A percentile compares a stretch with the other conserved stretches of the same genome.
Conservation (phyloP, 1,284 basidiomycete species). For the Lentinula novae-zelandiae region DNA sequence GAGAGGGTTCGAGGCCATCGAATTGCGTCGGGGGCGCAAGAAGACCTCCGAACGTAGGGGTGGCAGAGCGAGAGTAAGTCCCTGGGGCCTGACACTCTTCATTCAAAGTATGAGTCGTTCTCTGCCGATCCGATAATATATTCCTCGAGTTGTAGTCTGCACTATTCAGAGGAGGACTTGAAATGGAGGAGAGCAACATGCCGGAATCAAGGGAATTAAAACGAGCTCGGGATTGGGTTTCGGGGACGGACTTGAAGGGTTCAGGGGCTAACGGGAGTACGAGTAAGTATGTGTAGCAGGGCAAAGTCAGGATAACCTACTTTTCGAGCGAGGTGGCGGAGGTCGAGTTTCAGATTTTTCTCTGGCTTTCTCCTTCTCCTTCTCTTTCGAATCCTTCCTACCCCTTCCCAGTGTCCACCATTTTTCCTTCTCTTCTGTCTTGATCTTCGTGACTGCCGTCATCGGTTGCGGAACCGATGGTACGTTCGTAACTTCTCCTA, state of each 20-base stretch:
- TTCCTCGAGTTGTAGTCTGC: slow-evolving; percentile 13
- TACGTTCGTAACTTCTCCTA: slow-evolving; percentile 63
- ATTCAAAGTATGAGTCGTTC: neutral
- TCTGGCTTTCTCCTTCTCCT: slow-evolving; percentile 36
- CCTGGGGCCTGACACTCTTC: slow-evolving; percentile 4
- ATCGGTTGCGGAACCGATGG: slow-evolving; percentile 23
- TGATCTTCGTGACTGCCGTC: slow-evolving; percentile 24
- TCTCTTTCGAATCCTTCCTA: slow-evolving; percentile 56
- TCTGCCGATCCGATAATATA: slow-evolving; percentile 3
- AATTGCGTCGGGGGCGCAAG: slow-evolving; percentile 18
- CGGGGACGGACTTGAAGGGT: slow-evolving; percentile 30
- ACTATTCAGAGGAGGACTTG: slow-evolving; percentile 16
- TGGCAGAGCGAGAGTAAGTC: slow-evolving; percentile 31
- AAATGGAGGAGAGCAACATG: slow-evolving; percentile 38
- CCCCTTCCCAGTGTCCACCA: slow-evolving; percentile 79
- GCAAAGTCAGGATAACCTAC: slow-evolving; percentile 22
- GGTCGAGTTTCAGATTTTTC: slow-evolving; percentile 30
- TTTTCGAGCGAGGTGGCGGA: slow-evolving; percentile 35
- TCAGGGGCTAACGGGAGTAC: slow-evolving; percentile 38
- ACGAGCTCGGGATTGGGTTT: slow-evolving; percentile 37
- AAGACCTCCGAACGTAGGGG: slow-evolving; percentile 32
- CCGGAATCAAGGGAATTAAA: slow-evolving; percentile 67
- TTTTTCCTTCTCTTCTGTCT: slow-evolving; percentile 54
- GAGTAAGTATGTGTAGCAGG: neutral
- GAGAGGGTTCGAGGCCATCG: slow-evolving; percentile 8